phyloP scores from a whole-genome alignment of 768 basidiomycete genomes.

The Calocybe gangraenosa region DNA sequence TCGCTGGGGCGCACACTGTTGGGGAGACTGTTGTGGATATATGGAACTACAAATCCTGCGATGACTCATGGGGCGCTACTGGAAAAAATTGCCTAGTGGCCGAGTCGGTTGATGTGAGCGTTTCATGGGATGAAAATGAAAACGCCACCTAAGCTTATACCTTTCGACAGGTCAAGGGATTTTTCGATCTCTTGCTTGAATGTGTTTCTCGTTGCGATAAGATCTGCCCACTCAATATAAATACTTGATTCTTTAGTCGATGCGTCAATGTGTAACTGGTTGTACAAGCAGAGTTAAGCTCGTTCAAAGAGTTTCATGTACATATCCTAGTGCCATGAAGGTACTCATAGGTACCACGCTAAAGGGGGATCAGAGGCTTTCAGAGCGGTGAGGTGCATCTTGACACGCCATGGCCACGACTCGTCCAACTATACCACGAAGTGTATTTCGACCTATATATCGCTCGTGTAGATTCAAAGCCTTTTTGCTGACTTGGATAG shows the following conservation, averaged over 20 bases:
- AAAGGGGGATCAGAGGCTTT: no score
- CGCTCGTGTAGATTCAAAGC: no score
- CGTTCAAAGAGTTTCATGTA: no score
- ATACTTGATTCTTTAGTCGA: no score
- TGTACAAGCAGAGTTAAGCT: no score
- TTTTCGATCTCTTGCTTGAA: slow-evolving; percentile 63
- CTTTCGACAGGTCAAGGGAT: slow-evolving; percentile 47
- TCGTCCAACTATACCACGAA: no score
- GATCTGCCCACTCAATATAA: slow-evolving; percentile 53
- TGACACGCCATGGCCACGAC: no score
- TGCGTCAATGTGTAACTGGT: no score
- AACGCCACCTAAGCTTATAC: neutral
- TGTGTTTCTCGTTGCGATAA: slow-evolving; percentile 56
- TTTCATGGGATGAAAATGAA: neutral
- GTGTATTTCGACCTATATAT: no score
- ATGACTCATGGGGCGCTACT: slow-evolving; percentile 65
- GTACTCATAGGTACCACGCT: no score
- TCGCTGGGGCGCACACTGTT: slow-evolving; percentile 55
- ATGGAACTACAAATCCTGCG: slow-evolving; percentile 56
- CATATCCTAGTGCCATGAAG: no score
- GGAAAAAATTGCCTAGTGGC: slow-evolving; percentile 79
- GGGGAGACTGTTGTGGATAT: slow-evolving; percentile 84
- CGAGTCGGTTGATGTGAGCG: slow-evolving; percentile 59
- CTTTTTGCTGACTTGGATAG: neutral
- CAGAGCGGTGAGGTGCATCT: neutral